Evolutionary conservation across 2,329 filamentous ascomycete genomes (phyloP).

Genomic region (Exophiala lecanii-corni): DNA sequence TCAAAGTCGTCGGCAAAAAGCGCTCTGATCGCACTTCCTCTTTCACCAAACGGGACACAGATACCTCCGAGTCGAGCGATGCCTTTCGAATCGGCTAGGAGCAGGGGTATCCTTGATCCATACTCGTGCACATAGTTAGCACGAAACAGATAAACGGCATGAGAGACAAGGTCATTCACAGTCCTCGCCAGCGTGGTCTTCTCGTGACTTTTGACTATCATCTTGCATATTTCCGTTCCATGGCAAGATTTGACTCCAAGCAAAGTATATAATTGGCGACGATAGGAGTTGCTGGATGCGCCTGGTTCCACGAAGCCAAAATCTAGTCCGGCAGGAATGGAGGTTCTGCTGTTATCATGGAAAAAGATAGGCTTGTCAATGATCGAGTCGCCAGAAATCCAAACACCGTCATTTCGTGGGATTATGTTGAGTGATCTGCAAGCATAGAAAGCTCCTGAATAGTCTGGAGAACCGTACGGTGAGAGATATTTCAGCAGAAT

Average conservation of each 20-base stretch:
- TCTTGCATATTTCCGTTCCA: constrained; percentile 13
- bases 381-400: constrained; percentile 8
- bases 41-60: constrained; percentile 7
- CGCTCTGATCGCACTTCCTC: constrained; percentile 8
- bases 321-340: constrained; percentile 7
- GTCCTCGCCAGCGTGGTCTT: neutral
- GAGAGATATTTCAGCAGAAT: constrained; percentile 11
- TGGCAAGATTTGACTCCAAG: constrained; percentile 12
- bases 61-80: constrained; percentile 5
- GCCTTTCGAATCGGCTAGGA: constrained; percentile 6
- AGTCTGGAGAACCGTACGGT: neutral
- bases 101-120: constrained; percentile 4
- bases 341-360: constrained; percentile 4
- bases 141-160: neutral
- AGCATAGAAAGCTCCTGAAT: constrained; percentile 4
- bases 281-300: constrained; percentile 4
- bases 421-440: constrained; percentile 9
- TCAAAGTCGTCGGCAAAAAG: constrained; percentile 11
- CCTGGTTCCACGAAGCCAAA: constrained; percentile 7
- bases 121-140: neutral
- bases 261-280: constrained; percentile 7
- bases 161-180: neutral
- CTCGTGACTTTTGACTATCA: constrained; percentile 8
- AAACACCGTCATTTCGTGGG: constrained; percentile 8
- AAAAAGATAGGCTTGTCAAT: constrained; percentile 2